A percentile compares a stretch with the other conserved stretches of the same genome.
These are phyloP conservation scores for Cokeromyces recurvatus DNA, from an alignment of 371 early-diverging fungal species.

Conservation along the genomic window DNA sequence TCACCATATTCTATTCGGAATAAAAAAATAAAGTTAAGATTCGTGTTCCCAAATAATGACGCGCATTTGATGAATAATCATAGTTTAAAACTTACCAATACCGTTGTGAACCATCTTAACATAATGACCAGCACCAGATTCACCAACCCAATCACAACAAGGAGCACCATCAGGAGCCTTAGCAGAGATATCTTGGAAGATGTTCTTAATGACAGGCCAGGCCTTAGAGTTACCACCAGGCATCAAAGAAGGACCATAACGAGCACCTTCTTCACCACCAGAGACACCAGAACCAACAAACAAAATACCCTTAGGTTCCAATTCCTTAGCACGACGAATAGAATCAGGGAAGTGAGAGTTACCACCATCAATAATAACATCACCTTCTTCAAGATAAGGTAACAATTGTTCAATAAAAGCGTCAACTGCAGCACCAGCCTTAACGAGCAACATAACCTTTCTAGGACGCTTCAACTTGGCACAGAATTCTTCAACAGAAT, in stretches of 20 bases:
- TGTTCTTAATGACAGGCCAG: slow-evolving; percentile 89
- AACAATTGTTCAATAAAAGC: slow-evolving; percentile 87
- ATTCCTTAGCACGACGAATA: slow-evolving; percentile 80
- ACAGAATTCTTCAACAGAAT: slow-evolving; percentile 89
- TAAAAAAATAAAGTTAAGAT: not conserved
- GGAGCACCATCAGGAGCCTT: slow-evolving; percentile 81
- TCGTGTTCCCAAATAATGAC: not conserved
- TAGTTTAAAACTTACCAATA: slow-evolving; percentile 50
- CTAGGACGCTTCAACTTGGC: slow-evolving; percentile 89
- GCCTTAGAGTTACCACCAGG: slow-evolving; percentile 93
- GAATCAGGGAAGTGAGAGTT: slow-evolving; percentile 99
- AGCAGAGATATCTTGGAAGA: slow-evolving; percentile 95
- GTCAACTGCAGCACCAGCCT: slow-evolving; percentile 96
- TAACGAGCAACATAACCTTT: slow-evolving; percentile 96
- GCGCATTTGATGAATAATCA: not conserved
- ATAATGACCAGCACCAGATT: slow-evolving; percentile 97
- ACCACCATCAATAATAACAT: slow-evolving; percentile 98
- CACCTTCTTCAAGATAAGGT: slow-evolving; percentile 83
- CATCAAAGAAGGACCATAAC: slow-evolving; percentile 98
- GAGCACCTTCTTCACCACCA: slow-evolving; percentile 99
- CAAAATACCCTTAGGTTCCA: slow-evolving; percentile 83
- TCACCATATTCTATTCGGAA: slow-evolving; percentile 86
- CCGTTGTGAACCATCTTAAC: slow-evolving; percentile 99
- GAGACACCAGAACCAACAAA: slow-evolving; percentile 98
- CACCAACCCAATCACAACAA: slow-evolving; percentile 99